A percentile compares a stretch with the other conserved stretches of the same genome.
Conservation (phyloP, 2,329 filamentous ascomycete genomes). For the Stagonosporopsis chrysanthemi region DNA sequence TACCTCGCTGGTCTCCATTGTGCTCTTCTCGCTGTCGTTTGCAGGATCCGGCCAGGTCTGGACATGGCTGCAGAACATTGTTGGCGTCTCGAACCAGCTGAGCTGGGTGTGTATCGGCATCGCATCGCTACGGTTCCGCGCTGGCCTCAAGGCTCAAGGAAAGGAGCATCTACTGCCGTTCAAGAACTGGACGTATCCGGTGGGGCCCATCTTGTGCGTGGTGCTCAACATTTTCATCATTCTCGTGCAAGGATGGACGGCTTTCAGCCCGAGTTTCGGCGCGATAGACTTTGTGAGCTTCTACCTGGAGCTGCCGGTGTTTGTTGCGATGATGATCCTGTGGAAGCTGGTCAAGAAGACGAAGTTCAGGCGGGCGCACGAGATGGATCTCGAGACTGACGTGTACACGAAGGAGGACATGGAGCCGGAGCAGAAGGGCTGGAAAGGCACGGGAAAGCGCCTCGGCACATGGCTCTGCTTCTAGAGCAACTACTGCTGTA, state of each 20-base stretch:
- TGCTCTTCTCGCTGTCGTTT: conserved; percentile 54
- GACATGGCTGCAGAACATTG: conserved; percentile 75
- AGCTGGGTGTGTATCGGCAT: conserved; percentile 64
- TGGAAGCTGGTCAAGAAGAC: conserved; percentile 44
- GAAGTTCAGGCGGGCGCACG: conserved; percentile 32
- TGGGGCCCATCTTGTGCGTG: conserved; percentile 54
- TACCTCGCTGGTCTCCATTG: conserved; percentile 48
- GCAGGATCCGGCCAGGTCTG: conserved; percentile 49
- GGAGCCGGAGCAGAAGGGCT: conserved; percentile 33
- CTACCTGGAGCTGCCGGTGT: conserved; percentile 53
- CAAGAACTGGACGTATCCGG: conserved; percentile 66
- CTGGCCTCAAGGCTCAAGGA: conserved; percentile 55
- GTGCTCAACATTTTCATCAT: conserved; percentile 41
- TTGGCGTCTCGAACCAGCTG: conserved; percentile 63
- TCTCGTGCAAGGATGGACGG: conserved; percentile 49
- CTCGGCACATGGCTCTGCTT: conserved; percentile 42
- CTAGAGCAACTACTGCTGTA: conserved; percentile 5
- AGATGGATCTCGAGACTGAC: conserved; percentile 43
- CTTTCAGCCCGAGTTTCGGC: conserved; percentile 61
- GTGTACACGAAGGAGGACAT: conserved; percentile 43
- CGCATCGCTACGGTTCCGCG: conserved; percentile 66
- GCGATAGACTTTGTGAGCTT: conserved; percentile 58
- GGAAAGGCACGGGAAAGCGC: conserved; percentile 31
- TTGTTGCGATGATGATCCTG: conserved; percentile 35
- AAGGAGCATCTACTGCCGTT: conserved; percentile 56